phyloP scores from a whole-genome alignment of 768 basidiomycete species.

The Lentinula guzmanii region DNA sequence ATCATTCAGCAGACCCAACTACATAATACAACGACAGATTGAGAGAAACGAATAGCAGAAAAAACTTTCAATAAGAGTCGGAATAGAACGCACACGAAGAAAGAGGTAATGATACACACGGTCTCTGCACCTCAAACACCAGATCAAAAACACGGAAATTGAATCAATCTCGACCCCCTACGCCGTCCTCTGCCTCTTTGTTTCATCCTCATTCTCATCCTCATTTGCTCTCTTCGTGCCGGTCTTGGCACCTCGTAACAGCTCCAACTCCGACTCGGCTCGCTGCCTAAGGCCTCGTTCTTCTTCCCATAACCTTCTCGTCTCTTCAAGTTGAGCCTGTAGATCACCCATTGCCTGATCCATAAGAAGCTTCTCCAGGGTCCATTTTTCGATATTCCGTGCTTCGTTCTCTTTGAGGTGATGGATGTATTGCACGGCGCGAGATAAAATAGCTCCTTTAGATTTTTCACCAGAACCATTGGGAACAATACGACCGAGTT shows the following conservation, averaged over 20 bases:
- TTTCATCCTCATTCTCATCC: constrained; percentile 24
- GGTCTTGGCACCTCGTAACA: constrained; percentile 26
- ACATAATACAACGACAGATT: neutral
- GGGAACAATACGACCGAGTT: constrained; percentile 84
- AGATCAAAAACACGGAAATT: neutral
- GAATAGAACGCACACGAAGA: too few relatives aligned
- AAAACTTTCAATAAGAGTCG: neutral
- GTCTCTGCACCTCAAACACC: neutral
- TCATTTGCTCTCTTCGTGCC: constrained; percentile 32
- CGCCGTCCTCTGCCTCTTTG: constrained; percentile 37
- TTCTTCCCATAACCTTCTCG: constrained; percentile 77
- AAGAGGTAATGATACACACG: too few relatives aligned
- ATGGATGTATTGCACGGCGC: constrained; percentile 88
- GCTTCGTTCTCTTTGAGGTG: constrained; percentile 89
- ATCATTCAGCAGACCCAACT: neutral
- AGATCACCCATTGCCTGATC: constrained; percentile 89
- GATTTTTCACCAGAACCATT: constrained; percentile 83
- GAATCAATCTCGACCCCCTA: constrained; percentile 9
- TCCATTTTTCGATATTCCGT: constrained; percentile 90
- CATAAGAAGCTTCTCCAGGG: constrained; percentile 86
- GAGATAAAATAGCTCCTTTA: constrained; percentile 83
- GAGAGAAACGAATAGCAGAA: neutral
- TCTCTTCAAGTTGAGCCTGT: constrained; percentile 78
- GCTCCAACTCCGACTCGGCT: constrained; percentile 60
- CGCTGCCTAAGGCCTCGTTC: constrained; percentile 57